Conservation (phyloP, 176 grass and related monocot genomes). For the Aegilops tauschii region DNA sequence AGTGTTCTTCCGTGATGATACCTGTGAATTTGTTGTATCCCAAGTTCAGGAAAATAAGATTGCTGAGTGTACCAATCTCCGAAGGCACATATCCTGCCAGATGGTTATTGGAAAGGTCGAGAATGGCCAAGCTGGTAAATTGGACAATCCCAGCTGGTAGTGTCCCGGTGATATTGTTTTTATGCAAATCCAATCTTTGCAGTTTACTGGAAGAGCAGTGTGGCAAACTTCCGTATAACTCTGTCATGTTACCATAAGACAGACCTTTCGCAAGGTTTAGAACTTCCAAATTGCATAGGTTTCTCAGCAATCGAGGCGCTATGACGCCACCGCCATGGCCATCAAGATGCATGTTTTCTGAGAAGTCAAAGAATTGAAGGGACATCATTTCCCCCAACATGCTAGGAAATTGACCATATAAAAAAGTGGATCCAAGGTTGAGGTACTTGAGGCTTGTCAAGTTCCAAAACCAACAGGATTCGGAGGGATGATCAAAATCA, state of each 20-base stretch:
- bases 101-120: background rate
- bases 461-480: constrained; percentile 38
- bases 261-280: background rate
- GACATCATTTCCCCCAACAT: background rate
- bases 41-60: background rate
- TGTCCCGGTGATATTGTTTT: background rate
- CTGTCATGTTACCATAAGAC: background rate
- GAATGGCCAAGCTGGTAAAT: background rate
- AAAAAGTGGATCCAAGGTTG: background rate
- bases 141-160: background rate
- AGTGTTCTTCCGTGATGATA: constrained; percentile 17
- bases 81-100: constrained; percentile 21
- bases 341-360: no score
- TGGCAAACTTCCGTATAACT: background rate
- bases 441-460: background rate
- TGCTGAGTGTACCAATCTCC: constrained; percentile 4
- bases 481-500: fast-evolving
- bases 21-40: background rate
- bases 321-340: background rate
- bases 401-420: background rate
- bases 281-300: background rate
- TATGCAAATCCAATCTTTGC: background rate
- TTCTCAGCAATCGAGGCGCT: background rate
- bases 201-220: background rate
- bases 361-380: background rate